Evolutionary conservation across 768 basidiomycete species (phyloP).

Genomic region (Pulveroboletus sp.): DNA sequence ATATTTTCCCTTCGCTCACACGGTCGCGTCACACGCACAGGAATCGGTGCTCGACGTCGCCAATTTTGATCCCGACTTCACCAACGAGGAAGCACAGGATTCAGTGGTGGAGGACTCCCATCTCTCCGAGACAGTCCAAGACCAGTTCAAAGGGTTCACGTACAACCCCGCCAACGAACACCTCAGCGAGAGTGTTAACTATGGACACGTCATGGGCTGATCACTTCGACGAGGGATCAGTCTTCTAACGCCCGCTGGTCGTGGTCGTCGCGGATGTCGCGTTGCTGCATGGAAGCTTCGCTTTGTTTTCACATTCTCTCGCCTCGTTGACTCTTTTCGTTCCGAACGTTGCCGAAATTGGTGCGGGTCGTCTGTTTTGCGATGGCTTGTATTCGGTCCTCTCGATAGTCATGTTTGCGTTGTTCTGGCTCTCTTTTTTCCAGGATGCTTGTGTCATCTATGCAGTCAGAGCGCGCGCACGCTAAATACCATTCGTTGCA

Average conservation of each 20-base stretch:
- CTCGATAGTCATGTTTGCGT: background rate
- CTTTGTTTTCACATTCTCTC: background rate
- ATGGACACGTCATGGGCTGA: constrained; percentile 37
- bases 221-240: background rate
- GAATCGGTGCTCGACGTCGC: constrained; percentile 93
- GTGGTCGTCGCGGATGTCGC: constrained; percentile 10
- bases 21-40: constrained; percentile 33
- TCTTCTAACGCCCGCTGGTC: constrained; percentile 20
- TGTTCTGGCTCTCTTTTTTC: background rate
- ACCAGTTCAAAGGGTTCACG: constrained; percentile 90
- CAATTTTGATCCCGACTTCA: constrained; percentile 98
- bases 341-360: background rate
- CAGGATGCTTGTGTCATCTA: constrained; percentile 8
- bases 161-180: constrained; percentile 85
- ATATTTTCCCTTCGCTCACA: constrained; percentile 1
- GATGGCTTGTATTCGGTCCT: background rate
- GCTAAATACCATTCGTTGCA: background rate
- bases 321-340: background rate
- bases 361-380: background rate
- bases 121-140: constrained; percentile 93
- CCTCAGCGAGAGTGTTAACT: constrained; percentile 79
- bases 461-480: background rate
- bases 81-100: constrained; percentile 90
- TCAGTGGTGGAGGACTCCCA: constrained; percentile 93
- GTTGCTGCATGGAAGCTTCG: constrained; percentile 1